Conservation (phyloP, 2,329 filamentous ascomycete species). For the Microsporum ferrugineum region DNA sequence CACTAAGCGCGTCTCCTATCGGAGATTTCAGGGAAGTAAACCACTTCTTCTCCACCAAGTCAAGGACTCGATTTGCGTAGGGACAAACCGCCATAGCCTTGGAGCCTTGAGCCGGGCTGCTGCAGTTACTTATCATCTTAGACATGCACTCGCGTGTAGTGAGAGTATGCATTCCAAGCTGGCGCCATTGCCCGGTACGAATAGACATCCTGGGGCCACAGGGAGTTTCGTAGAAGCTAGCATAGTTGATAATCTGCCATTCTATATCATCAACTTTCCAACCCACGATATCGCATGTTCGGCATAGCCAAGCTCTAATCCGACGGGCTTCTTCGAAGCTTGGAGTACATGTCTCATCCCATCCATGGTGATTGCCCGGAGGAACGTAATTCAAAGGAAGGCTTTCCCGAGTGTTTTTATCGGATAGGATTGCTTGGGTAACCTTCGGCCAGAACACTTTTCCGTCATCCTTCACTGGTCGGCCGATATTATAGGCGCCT, state of each 20-base stretch:
- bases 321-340: neutral
- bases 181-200: slow-evolving; percentile 5
- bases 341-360: neutral
- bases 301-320: neutral
- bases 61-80: neutral
- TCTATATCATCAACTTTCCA: slow-evolving; percentile 3
- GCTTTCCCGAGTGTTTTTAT: neutral
- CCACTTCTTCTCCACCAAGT: neutral
- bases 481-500: neutral
- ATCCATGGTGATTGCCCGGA: neutral
- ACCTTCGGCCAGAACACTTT: neutral
- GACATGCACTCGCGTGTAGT: neutral
- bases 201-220: slow-evolving; percentile 5
- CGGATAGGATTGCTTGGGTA: neutral
- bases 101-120: neutral
- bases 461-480: neutral
- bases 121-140: neutral
- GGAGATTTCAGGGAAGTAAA: neutral
- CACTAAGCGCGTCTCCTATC: neutral
- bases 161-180: neutral
- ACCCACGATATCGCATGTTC: neutral
- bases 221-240: slow-evolving; percentile 4
- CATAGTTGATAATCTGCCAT: slow-evolving; percentile 10
- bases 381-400: neutral
- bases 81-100: neutral